Conservation (phyloP, 768 basidiomycete genomes). For the Tricholoma sp. region DNA sequence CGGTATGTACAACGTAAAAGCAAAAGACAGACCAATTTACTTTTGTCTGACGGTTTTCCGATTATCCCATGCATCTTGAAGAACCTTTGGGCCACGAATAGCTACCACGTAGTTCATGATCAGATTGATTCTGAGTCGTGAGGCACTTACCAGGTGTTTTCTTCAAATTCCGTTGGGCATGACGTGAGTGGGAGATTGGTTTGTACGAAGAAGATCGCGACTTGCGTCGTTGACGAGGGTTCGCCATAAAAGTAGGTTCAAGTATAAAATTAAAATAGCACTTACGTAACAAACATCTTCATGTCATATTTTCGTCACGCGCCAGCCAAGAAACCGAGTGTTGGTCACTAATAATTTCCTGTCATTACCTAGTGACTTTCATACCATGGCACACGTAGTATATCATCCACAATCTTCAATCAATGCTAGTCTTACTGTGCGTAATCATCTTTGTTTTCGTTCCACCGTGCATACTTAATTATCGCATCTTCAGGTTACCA, state of each 20-base stretch:
- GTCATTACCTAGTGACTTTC: no score
- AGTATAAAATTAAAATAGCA: no score
- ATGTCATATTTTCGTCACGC: no score
- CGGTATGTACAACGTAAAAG: neutral
- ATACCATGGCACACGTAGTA: slow-evolving; percentile 39
- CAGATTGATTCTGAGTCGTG: neutral
- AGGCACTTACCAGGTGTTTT: slow-evolving; percentile 65
- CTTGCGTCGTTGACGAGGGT: slow-evolving; percentile 91
- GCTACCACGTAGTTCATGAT: slow-evolving; percentile 32
- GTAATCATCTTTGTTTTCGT: slow-evolving; percentile 9
- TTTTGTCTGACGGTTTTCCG: slow-evolving; percentile 88
- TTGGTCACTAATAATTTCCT: no score
- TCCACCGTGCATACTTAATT: slow-evolving; percentile 1
- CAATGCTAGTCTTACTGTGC: slow-evolving; percentile 32
- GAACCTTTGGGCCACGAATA: slow-evolving; percentile 72
- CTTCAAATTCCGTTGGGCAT: slow-evolving; percentile 70
- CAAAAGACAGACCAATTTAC: slow-evolving; percentile 39
- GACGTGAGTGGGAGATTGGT: slow-evolving; percentile 65
- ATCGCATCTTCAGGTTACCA: slow-evolving; percentile 34
- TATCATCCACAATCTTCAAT: slow-evolving; percentile 36
- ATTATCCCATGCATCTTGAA: slow-evolving; percentile 87
- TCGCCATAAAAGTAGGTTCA: no score
- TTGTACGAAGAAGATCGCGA: slow-evolving; percentile 70
- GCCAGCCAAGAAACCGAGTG: no score
- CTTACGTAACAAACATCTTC: neutral